Evolutionary conservation across 306 rosid genomes (phyloP).

Genomic region (Erythrophleum fordii): DNA sequence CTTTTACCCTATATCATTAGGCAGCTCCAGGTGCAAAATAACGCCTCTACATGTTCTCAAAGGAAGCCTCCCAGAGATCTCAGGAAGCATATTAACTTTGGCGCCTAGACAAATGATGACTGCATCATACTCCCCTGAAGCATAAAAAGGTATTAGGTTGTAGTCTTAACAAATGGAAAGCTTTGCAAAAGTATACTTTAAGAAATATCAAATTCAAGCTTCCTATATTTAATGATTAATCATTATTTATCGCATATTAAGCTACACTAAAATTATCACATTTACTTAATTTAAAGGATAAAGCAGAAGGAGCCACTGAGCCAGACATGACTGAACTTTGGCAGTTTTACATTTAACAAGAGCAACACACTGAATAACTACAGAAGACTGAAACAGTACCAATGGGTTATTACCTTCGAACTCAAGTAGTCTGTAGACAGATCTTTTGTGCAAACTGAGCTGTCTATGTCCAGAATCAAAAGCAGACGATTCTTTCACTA

Average conservation of each 20-base stretch:
- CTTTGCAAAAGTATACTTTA: background rate
- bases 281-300: constrained; percentile 2
- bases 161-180: constrained; percentile 22
- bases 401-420: constrained; percentile 67
- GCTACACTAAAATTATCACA: background rate
- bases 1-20: constrained; percentile 59
- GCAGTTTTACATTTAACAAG: constrained; percentile 3
- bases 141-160: constrained; percentile 6
- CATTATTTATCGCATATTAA: background rate
- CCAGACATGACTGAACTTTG: background rate
- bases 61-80: constrained; percentile 87
- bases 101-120: constrained; percentile 88
- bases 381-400: constrained; percentile 27
- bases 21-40: constrained; percentile 72
- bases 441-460: constrained; percentile 57
- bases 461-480: constrained; percentile 59
- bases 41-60: constrained; percentile 93
- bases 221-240: constrained; percentile 1
- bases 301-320: background rate
- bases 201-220: constrained; percentile 12
- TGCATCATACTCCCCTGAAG: constrained; percentile 79
- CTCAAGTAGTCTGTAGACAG: constrained; percentile 61
- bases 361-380: background rate
- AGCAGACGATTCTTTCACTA: constrained; percentile 53
- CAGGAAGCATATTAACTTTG: constrained; percentile 77